phyloP scores from a whole-genome alignment of 1,139 yeast genomes.

The Saccharomyces hybrid region DNA sequence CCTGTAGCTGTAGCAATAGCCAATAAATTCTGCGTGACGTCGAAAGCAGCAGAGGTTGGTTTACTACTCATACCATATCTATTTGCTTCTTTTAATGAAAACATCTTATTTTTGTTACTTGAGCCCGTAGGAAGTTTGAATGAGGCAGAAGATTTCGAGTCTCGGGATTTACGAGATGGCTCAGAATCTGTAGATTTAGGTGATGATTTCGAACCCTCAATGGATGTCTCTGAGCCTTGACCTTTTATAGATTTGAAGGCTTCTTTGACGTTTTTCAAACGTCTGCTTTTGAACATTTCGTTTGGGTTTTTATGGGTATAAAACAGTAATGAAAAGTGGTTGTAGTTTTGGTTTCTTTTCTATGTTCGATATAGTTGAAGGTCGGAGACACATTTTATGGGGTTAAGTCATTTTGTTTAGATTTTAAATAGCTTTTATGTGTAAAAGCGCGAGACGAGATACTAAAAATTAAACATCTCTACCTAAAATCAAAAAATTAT shows the following conservation, averaged over 20 bases:
- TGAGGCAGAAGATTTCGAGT: not conserved
- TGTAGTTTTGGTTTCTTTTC: not conserved
- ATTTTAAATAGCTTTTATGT: not conserved
- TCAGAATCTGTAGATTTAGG: not conserved
- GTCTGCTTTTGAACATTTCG: slow-evolving; percentile 43
- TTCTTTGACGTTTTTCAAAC: slow-evolving; percentile 46
- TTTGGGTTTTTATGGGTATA: not conserved
- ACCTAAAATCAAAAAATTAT: too few relatives aligned
- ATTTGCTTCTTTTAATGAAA: slow-evolving; percentile 35
- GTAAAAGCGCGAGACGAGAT: not conserved
- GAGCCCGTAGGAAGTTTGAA: not conserved
- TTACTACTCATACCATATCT: slow-evolving; percentile 53
- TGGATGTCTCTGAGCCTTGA: not conserved
- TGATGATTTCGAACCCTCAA: not conserved
- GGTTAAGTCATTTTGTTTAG: not conserved
- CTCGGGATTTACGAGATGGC: not conserved
- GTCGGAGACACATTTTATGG: not conserved
- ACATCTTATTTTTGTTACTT: slow-evolving; percentile 24
- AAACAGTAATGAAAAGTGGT: not conserved
- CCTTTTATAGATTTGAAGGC: slow-evolving; percentile 38
- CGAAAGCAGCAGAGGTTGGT: slow-evolving; percentile 64
- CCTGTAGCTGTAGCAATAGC: slow-evolving; percentile 73
- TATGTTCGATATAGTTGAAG: not conserved
- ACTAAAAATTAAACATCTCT: not conserved
- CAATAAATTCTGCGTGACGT: slow-evolving; percentile 79